Evolutionary conservation across 2,329 filamentous ascomycete species (phyloP).

Genomic region (Xylaria sp.): DNA sequence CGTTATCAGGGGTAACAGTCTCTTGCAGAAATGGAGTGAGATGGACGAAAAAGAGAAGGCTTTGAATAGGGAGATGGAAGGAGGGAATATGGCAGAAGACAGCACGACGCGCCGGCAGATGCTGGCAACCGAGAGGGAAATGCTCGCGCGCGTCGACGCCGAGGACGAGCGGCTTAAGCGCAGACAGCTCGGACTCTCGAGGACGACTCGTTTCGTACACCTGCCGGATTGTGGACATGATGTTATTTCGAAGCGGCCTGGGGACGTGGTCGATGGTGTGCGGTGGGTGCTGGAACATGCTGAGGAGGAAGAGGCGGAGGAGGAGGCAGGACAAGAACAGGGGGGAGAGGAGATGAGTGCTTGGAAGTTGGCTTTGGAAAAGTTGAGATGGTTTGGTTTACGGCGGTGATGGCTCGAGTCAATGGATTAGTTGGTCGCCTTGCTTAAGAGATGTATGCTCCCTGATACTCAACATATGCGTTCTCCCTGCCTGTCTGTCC

Average conservation of each 20-base stretch:
- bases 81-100: neutral
- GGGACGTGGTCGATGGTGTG: constrained; percentile 44
- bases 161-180: constrained; percentile 47
- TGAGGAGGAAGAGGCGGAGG: neutral
- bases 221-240: constrained; percentile 46
- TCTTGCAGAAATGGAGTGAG: constrained; percentile 39
- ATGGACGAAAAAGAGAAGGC: constrained; percentile 37
- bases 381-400: neutral
- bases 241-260: constrained; percentile 45
- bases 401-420: neutral
- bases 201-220: constrained; percentile 39
- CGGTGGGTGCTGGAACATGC: constrained; percentile 44
- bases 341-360: neutral
- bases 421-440: too few relatives aligned
- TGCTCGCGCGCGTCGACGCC: constrained; percentile 40
- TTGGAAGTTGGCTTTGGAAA: neutral
- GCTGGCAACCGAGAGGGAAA: constrained; percentile 28
- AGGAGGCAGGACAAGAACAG: too few relatives aligned
- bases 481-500: too few relatives aligned
- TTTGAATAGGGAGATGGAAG: constrained; percentile 16
- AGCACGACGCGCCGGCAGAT: too few relatives aligned
- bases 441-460: neutral
- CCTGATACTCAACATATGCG: neutral
- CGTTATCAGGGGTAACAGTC: constrained; percentile 45
- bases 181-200: constrained; percentile 44